Evolutionary conservation across 2,329 filamentous ascomycete genomes (phyloP), one percentile per base, ranked within the genome.

Genomic region (Tricladium varicosporioides): DNA sequence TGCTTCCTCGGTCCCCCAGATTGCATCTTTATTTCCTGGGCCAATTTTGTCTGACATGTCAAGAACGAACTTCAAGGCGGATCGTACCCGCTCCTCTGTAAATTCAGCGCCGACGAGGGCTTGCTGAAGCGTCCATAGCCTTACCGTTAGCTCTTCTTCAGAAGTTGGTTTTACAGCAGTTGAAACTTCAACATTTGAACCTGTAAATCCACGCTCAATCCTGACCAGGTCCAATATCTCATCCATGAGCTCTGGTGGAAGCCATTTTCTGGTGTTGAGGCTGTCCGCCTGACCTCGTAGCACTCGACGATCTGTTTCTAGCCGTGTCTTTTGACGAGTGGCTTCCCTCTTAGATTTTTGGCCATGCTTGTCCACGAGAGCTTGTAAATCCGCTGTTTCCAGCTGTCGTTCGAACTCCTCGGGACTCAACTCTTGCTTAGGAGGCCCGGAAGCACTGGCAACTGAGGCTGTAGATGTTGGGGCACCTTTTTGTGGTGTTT

Each of bases 341-440:
- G 88, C 86, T 73, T 97, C 92, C 66, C 87, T 86, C 65, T 87
- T 88, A 60, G 88, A 87, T 72, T 93, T 96, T 43, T 82, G 76
- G 0, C 87, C 87, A 72, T 93, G 78, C 69, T 92, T 94, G 61
- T 97, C 93, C 14, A 97, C 87, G 5, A 97, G 76, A 18, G 90
- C 75, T 72, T 97, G 92, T 40, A 99, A 78, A 67, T 96, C 91
- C n/a, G 91, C 88, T 66, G 92, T 88, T 71, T 97, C 91, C 14
- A 97, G 81, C 67, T 96, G 91, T 61, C 78, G 86, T 70, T 97
- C 94, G 51, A 97, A 88, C 71, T 97, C 91, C 70, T 97, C 93
- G 1, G 93, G 88, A 49, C 84, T 91, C 62, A 93, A 74, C 27
- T 82, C 76, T 54, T 83, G 75, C 52, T 59, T 49, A 33, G 49